These are phyloP conservation scores for Lachancea dasiensis DNA, from an alignment of 805 yeast species.

Conservation along the genomic window DNA sequence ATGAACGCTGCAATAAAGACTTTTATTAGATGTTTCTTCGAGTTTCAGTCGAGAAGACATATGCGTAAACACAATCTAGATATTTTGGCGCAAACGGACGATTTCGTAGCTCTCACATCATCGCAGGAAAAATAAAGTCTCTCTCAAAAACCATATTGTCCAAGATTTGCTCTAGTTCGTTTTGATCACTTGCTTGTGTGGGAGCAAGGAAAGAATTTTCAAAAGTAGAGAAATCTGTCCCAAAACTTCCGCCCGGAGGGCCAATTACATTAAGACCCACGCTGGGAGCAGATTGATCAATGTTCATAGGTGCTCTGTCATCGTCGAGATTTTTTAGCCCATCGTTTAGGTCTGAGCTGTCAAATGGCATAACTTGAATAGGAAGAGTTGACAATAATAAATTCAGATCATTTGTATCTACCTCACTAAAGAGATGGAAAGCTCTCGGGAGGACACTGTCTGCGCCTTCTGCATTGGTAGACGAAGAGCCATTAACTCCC, in stretches of 20 bases:
- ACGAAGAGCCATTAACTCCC: neutral
- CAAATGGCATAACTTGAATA: neutral
- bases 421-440: constrained; percentile 8
- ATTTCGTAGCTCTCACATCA: neutral
- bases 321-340: neutral
- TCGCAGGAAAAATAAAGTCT: constrained; percentile 8
- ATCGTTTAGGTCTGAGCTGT: neutral
- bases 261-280: neutral
- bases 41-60: neutral
- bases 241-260: neutral
- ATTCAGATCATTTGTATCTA: constrained; percentile 4
- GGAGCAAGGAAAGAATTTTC: neutral
- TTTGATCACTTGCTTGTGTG: constrained; percentile 1
- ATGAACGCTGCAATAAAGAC: too few relatives aligned
- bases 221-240: constrained; percentile 1
- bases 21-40: too few relatives aligned
- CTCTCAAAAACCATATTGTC: constrained; percentile 9
- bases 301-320: neutral
- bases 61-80: too few relatives aligned
- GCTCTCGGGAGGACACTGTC: constrained; percentile 1
- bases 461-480: neutral
- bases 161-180: constrained; percentile 6
- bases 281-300: neutral
- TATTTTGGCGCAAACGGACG: too few relatives aligned
- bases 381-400: constrained; percentile 7